Evolutionary conservation across 2,329 filamentous ascomycete genomes (phyloP), one percentile per base, ranked within the genome.

Genomic region (Botrytis elliptica): DNA sequence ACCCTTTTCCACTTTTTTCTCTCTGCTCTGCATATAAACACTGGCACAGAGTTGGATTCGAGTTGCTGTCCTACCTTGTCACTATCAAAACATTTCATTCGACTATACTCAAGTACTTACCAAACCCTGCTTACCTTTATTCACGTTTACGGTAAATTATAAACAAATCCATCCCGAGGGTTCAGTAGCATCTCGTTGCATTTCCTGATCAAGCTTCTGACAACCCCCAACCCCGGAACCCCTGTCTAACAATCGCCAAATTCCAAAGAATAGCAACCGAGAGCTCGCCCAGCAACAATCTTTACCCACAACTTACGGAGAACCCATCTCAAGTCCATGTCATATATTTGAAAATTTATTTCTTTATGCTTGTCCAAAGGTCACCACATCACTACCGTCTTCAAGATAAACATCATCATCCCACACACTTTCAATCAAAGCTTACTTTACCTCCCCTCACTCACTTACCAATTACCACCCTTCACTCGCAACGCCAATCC

Each of bases 401-500:
- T 7, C 59, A 25, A 62, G 18, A 62, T 38, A 40, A 62, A n/a
- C 36, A 63, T 63, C 59, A 63, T 63, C 59, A 40, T 36, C 59
- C 59, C 36, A 40, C 60, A 63, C 60, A 63, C 36, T 63, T 63
- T 40, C 60, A n/a, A 18, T 9, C 14, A 63, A 40, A 42, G 60
- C 60, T 63, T 63, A 20, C 60, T 63, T 63, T 40, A 42, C 38
- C 60, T 40, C 38, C 60, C 60, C 36, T 63, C 60, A 25, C 60
- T 42, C 60, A 63, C 36, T n/a, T 63, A 42, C 60, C 60, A 63
- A 63, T 40, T 42, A 63, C 60, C 60, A 63, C 59, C 36, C 57
- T 36, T 22, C 57, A 60, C 57, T 40, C 36, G 25, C 60, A 63
- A 63, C 59, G 22, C 36, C 25, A 63, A 57, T 40, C 60, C 60